These are phyloP conservation scores for Adansonia digitata DNA, from an alignment of 345 rosid genomes.

Conservation along the genomic window DNA sequence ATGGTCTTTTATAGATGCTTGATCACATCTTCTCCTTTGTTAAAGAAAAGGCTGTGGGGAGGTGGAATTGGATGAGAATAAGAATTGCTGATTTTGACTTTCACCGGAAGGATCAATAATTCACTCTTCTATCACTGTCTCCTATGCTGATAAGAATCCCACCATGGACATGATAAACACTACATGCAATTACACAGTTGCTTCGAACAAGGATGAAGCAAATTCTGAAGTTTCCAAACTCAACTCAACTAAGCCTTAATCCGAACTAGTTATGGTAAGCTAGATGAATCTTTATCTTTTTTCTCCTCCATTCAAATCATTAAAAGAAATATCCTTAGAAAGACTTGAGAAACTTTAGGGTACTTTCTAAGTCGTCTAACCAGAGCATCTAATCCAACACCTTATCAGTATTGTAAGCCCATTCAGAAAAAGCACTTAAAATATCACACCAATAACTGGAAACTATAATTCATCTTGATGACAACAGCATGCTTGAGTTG, in stretches of 20 bases:
- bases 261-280: background rate
- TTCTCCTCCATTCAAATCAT: background rate
- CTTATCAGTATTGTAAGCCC: background rate
- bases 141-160: slow-evolving; percentile 23
- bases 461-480: background rate
- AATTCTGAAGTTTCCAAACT: background rate
- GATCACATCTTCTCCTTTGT: slow-evolving; percentile 22
- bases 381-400: background rate
- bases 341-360: background rate
- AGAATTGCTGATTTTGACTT: slow-evolving; percentile 15
- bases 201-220: slow-evolving; percentile 2
- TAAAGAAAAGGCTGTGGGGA: slow-evolving; percentile 18
- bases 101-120: slow-evolving; percentile 20
- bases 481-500: background rate
- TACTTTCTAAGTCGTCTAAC: background rate
- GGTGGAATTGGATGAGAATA: slow-evolving; percentile 23
- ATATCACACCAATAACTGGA: background rate
- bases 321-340: background rate
- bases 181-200: slow-evolving; percentile 14
- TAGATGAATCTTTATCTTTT: background rate
- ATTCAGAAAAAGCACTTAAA: background rate
- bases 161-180: slow-evolving; percentile 21
- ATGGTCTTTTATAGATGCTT: slow-evolving; percentile 16
- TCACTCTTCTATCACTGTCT: slow-evolving; percentile 25
- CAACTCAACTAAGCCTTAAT: background rate